A percentile compares a stretch with the other conserved stretches of the same genome.
Conservation (phyloP, 1,284 basidiomycete species). For the Moesziomyces antarcticus region DNA sequence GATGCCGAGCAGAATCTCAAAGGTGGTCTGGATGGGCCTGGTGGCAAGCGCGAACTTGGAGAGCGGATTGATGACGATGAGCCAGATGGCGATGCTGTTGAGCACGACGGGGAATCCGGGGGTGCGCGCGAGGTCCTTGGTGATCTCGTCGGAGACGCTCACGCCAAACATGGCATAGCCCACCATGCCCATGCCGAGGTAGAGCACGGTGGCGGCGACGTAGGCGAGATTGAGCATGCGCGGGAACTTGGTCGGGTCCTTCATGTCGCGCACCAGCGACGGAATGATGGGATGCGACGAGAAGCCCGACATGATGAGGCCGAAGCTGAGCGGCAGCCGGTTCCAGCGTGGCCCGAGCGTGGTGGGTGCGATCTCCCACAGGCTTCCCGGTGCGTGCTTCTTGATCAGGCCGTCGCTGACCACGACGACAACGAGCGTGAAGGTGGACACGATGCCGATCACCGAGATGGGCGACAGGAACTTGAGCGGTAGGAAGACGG, state of each 20-base stretch:
- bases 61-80: slow-evolving; percentile 79
- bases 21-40: slow-evolving; percentile 72
- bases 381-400: slow-evolving; percentile 80
- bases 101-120: slow-evolving; percentile 79
- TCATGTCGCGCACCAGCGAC: slow-evolving; percentile 89
- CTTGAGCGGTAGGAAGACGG: slow-evolving; percentile 60
- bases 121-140: slow-evolving; percentile 81
- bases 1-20: slow-evolving; percentile 63
- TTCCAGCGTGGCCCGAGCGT: slow-evolving; percentile 74
- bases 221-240: slow-evolving; percentile 88
- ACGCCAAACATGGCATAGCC: slow-evolving; percentile 82
- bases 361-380: slow-evolving; percentile 81
- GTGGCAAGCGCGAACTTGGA: slow-evolving; percentile 88
- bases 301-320: slow-evolving; percentile 96
- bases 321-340: slow-evolving; percentile 75
- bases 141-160: slow-evolving; percentile 78
- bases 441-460: slow-evolving; percentile 68
- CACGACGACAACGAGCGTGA: slow-evolving; percentile 80
- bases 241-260: slow-evolving; percentile 82
- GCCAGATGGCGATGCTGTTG: slow-evolving; percentile 85
- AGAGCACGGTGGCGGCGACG: slow-evolving; percentile 81
- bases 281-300: slow-evolving; percentile 94
- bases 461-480: slow-evolving; percentile 62
- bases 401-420: slow-evolving; percentile 86
- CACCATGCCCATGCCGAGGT: slow-evolving; percentile 81